These are phyloP conservation scores for Fusarium humuli DNA, from an alignment of 2,329 filamentous ascomycete genomes.

Conservation along the genomic window DNA sequence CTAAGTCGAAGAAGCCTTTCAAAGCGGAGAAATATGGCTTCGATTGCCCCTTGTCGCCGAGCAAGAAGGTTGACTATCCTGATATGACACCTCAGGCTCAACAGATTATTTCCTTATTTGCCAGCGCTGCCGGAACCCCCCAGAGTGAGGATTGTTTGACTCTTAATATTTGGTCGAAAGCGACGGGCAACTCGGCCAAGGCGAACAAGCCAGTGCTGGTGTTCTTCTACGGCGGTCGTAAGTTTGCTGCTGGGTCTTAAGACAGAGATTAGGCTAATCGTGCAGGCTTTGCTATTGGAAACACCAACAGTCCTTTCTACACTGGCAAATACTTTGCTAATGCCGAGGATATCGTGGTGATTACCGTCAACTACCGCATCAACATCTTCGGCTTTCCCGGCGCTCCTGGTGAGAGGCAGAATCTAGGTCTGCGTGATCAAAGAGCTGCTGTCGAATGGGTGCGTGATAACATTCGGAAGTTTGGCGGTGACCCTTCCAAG, in stretches of 20 bases:
- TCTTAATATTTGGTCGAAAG: slow-evolving; percentile 41
- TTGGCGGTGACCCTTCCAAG: slow-evolving; percentile 47
- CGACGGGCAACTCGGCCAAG: slow-evolving; percentile 20
- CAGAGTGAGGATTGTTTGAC: slow-evolving; percentile 44
- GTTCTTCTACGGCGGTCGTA: slow-evolving; percentile 42
- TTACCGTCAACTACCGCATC: slow-evolving; percentile 61
- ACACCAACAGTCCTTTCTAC: slow-evolving; percentile 54
- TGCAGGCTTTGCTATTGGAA: slow-evolving; percentile 53
- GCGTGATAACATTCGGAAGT: slow-evolving; percentile 48
- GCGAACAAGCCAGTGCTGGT: slow-evolving; percentile 39
- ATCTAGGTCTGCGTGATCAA: slow-evolving; percentile 48
- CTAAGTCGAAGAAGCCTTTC: slow-evolving; percentile 4
- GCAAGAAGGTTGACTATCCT: slow-evolving; percentile 37
- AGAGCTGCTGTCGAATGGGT: slow-evolving; percentile 50
- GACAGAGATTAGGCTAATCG: not conserved
- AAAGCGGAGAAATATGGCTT: slow-evolving; percentile 28
- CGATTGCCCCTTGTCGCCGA: slow-evolving; percentile 35
- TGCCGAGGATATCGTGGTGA: slow-evolving; percentile 58
- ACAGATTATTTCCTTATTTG: slow-evolving; percentile 38
- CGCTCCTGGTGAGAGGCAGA: slow-evolving; percentile 40
- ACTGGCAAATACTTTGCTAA: slow-evolving; percentile 58
- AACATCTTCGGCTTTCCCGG: slow-evolving; percentile 58
- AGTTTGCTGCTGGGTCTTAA: not conserved
- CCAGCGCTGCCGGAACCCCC: slow-evolving; percentile 26
- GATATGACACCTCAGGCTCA: slow-evolving; percentile 37